Evolutionary conservation across 345 rosid genomes (phyloP).

Genomic region (Kernera saxatilis): DNA sequence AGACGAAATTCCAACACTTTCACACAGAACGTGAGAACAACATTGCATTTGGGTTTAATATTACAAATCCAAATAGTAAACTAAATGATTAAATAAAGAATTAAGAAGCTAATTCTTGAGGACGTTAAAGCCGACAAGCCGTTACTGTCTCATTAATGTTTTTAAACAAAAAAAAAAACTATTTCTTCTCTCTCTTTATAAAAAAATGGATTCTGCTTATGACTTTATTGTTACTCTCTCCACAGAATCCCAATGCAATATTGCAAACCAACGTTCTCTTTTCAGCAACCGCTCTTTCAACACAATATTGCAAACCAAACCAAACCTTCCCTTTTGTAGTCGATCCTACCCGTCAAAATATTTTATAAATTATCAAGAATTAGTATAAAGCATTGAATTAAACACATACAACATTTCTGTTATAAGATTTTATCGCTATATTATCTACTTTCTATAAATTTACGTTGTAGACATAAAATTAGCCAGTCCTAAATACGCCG

Average conservation of each 20-base stretch:
- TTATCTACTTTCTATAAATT: too few species aligned
- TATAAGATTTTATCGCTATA: neutral
- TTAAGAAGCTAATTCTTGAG: neutral
- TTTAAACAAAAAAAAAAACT: too few species aligned
- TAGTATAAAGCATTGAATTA: neutral
- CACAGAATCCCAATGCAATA: conserved; percentile 8
- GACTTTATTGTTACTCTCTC: neutral
- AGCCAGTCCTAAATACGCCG: too few species aligned
- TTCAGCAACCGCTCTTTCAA: neutral
- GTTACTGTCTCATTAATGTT: neutral
- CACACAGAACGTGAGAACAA: neutral
- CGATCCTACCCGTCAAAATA: neutral
- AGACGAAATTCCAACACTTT: neutral
- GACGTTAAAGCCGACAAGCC: conserved; percentile 9
- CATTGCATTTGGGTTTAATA: neutral
- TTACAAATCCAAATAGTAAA: neutral
- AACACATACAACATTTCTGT: neutral
- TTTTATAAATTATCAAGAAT: neutral
- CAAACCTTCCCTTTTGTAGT: too few species aligned
- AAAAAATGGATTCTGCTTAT: neutral
- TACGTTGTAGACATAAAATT: too few species aligned
- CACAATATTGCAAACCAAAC: neutral
- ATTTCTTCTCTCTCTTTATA: neutral
- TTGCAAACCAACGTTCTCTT: neutral
- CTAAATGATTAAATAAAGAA: too few species aligned